These are phyloP conservation scores for Yarrowia deformans DNA, from an alignment of 805 yeast species.

Conservation along the genomic window DNA sequence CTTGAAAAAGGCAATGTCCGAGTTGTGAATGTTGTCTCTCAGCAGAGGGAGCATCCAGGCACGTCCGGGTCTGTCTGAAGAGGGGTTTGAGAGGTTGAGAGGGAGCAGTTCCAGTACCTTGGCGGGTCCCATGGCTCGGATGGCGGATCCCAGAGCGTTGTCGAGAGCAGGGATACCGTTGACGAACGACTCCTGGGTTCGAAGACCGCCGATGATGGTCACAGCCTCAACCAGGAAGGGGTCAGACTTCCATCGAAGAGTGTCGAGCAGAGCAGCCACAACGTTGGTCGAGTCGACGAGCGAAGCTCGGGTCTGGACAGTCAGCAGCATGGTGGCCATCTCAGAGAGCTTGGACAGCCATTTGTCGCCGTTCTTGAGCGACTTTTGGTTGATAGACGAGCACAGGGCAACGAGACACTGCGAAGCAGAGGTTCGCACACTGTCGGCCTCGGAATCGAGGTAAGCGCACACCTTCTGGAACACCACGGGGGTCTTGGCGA, in stretches of 20 bases:
- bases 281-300: slow-evolving; percentile 77
- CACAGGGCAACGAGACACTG: slow-evolving; percentile 85
- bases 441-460: slow-evolving; percentile 69
- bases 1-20: slow-evolving; percentile 70
- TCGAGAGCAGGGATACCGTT: slow-evolving; percentile 79
- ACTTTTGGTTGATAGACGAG: slow-evolving; percentile 70
- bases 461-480: slow-evolving; percentile 66
- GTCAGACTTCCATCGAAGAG: slow-evolving; percentile 68
- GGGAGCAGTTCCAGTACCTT: slow-evolving; percentile 78
- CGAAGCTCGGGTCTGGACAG: slow-evolving; percentile 77
- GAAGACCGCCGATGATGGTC: slow-evolving; percentile 81
- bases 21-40: slow-evolving; percentile 81
- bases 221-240: slow-evolving; percentile 74
- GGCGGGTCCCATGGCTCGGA: slow-evolving; percentile 86
- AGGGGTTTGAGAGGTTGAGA: slow-evolving; percentile 69
- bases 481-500: slow-evolving; percentile 64
- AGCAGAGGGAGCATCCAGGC: slow-evolving; percentile 94
- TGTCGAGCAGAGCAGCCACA: slow-evolving; percentile 65
- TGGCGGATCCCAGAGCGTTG: slow-evolving; percentile 76
- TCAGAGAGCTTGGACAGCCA: slow-evolving; percentile 60
- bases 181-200: slow-evolving; percentile 75
- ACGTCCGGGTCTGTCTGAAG: slow-evolving; percentile 69
- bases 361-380: slow-evolving; percentile 52
- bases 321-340: slow-evolving; percentile 64
- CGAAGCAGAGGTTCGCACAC: slow-evolving; percentile 75